phyloP scores from a whole-genome alignment of 2,329 filamentous ascomycete genomes.

The Raffaelea deltoideospora region DNA sequence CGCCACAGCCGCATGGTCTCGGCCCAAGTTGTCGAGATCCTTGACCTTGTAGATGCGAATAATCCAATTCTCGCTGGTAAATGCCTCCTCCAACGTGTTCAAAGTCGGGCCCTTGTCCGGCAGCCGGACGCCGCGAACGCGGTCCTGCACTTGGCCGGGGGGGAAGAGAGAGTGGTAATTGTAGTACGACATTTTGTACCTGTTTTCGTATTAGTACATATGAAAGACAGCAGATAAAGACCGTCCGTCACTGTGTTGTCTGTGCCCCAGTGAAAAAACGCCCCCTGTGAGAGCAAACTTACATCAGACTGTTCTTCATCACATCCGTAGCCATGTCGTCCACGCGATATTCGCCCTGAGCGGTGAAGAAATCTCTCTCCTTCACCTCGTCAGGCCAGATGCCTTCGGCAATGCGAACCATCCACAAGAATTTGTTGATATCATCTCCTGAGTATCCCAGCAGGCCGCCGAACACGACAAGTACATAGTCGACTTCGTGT shows the following conservation, averaged over 20 bases:
- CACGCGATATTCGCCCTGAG: constrained; percentile 85
- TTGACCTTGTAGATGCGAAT: constrained; percentile 99
- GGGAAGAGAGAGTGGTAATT: constrained; percentile 92
- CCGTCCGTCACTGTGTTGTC: too few relatives aligned
- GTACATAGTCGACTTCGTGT: constrained; percentile 97
- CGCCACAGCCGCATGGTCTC: constrained; percentile 58
- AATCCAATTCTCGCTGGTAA: constrained; percentile 99
- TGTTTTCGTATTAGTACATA: too few relatives aligned
- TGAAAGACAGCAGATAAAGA: too few relatives aligned
- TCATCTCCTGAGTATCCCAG: constrained; percentile 96
- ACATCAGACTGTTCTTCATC: constrained; percentile 99
- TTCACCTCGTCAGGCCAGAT: constrained; percentile 99
- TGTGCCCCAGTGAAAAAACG: too few relatives aligned
- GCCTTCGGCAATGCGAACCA: constrained; percentile 96
- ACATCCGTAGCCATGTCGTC: constrained; percentile 86
- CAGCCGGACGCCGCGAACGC: constrained; percentile 67
- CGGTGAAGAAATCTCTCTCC: constrained; percentile 90
- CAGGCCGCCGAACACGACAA: constrained; percentile 90
- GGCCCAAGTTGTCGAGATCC: constrained; percentile 88
- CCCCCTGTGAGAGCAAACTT: constrained; percentile 34
- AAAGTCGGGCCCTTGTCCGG: constrained; percentile 77
- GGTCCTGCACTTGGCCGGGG: constrained; percentile 74
- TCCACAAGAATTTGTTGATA: constrained; percentile 99
- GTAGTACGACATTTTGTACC: constrained; percentile 99
- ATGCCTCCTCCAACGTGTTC: constrained; percentile 86